phyloP scores from a whole-genome alignment of 371 early-diverging fungal species.

The Cladochytrium tenue region DNA sequence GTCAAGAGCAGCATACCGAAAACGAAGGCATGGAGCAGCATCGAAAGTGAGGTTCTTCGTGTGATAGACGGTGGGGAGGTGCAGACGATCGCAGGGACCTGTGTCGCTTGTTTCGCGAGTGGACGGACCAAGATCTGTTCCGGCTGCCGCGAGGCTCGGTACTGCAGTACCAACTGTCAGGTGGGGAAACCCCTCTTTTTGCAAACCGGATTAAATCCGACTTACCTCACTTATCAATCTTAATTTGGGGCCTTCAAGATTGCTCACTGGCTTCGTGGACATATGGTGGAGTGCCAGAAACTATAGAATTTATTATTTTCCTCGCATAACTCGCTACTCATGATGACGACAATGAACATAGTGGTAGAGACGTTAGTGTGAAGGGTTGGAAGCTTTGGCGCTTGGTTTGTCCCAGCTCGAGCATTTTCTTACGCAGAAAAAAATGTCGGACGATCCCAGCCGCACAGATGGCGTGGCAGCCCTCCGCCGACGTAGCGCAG shows the following conservation, averaged over 20 bases:
- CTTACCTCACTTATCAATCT: too few relatives aligned
- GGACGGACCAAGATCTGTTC: conserved; percentile 28
- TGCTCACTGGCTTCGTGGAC: conserved; percentile 40
- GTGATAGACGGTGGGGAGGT: conserved; percentile 29
- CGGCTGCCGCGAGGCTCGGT: conserved; percentile 27
- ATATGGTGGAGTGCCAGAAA: conserved; percentile 18
- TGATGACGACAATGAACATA: too few relatives aligned
- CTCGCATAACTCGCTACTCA: too few relatives aligned
- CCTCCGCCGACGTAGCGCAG: too few relatives aligned
- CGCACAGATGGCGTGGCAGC: too few relatives aligned
- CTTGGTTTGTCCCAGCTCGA: too few relatives aligned
- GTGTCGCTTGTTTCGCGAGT: conserved; percentile 29
- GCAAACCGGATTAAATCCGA: too few relatives aligned
- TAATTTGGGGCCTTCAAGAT: conserved; percentile 21
- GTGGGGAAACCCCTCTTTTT: conserved; percentile 7
- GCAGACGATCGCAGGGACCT: conserved; percentile 23
- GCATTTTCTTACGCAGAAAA: too few relatives aligned
- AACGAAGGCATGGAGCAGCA: conserved; percentile 22
- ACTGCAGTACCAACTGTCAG: conserved; percentile 43
- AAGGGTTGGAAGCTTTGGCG: too few relatives aligned
- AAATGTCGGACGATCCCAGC: too few relatives aligned
- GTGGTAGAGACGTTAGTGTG: too few relatives aligned
- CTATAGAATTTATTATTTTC: too few relatives aligned
- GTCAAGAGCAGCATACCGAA: conserved; percentile 27
- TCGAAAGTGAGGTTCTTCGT: conserved; percentile 15